Evolutionary conservation across 2,329 filamentous ascomycete genomes (phyloP).

Genomic region (Aspergillus sp.): DNA sequence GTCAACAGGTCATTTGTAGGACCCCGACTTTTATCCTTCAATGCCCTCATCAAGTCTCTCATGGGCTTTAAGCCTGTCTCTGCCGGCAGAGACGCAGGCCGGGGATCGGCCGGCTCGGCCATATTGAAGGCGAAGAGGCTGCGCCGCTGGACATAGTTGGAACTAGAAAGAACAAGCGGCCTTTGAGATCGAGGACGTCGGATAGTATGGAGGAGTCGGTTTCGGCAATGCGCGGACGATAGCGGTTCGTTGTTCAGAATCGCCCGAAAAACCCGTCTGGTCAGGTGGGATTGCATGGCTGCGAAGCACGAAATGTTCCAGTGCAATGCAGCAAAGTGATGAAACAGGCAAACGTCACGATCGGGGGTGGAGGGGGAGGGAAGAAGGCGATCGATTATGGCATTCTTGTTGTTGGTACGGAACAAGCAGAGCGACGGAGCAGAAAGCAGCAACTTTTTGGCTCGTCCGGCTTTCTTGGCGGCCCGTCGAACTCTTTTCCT

Average conservation of each 20-base stretch:
- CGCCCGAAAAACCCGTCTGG: slow-evolving; percentile 45
- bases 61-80: slow-evolving; percentile 66
- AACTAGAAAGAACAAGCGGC: slow-evolving; percentile 22
- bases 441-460: neutral
- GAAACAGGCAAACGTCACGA: neutral
- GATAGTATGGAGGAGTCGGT: slow-evolving; percentile 32
- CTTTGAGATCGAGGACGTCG: slow-evolving; percentile 31
- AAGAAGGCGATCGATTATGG: too few relatives aligned
- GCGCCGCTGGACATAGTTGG: slow-evolving; percentile 38
- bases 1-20: slow-evolving; percentile 64
- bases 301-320: neutral
- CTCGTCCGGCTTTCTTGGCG: neutral
- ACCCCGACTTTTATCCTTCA: slow-evolving; percentile 63
- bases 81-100: slow-evolving; percentile 59
- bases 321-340: neutral
- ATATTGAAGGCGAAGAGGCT: slow-evolving; percentile 34
- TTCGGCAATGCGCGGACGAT: slow-evolving; percentile 37
- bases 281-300: slow-evolving; percentile 47
- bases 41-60: slow-evolving; percentile 64
- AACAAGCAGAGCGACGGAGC: neutral
- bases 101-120: slow-evolving; percentile 50
- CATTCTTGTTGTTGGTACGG: neutral
- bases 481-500: neutral
- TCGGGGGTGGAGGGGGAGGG: too few relatives aligned
- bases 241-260: slow-evolving; percentile 47